Base-by-base conservation (phyloP, 148 eudicot genomes). In the Chenopodium berlandieri region DNA sequence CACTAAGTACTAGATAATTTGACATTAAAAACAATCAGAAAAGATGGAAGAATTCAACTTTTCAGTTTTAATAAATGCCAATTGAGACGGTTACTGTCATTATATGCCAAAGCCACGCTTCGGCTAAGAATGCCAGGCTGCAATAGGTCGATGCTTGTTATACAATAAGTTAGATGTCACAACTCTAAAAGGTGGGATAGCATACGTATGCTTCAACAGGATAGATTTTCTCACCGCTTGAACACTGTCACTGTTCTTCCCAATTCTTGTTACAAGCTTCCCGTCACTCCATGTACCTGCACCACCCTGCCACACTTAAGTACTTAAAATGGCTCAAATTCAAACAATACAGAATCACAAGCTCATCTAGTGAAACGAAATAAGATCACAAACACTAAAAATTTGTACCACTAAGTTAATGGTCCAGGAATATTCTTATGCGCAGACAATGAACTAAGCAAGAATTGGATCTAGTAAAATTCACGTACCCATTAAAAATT, bases 201-300 rank as follows among this genome's bases (percentile, higher is more conserved):
- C 37, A 73, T 9, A 37, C 78, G 66, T 40, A 31, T 60, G 20
- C 37, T 64, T 76, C 48, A 73, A 40, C 34, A 73, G 50, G 80
- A 80, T 32, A 86, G 86, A 65, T 46, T 79, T 78, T 76, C 95
- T 91, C 86, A 97, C 98, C 80, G 93, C 91, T 77, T 89, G 82
- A 85, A 97, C 99, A 84, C 95, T 86, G 52, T 84, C 82, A 88
- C 97, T 92, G 82, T 94, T 97, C 89, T 91, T 90, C 80, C 99
- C 99, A 83, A 94, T 97, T 88, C 99, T 91, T 73, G 99, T 97
- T 62, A 97, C 99, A 44, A 97, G 91, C 84, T 97, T 97, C 37
- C 99, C 99, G 73, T 97, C 99, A 86, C 99, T 97, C 99, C 99
- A 97, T 77, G 99, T 97, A 92, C 99, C 99, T 97, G 99, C 99